Conservation (phyloP, 2,329 filamentous ascomycete genomes). For the Alternaria sp. region DNA sequence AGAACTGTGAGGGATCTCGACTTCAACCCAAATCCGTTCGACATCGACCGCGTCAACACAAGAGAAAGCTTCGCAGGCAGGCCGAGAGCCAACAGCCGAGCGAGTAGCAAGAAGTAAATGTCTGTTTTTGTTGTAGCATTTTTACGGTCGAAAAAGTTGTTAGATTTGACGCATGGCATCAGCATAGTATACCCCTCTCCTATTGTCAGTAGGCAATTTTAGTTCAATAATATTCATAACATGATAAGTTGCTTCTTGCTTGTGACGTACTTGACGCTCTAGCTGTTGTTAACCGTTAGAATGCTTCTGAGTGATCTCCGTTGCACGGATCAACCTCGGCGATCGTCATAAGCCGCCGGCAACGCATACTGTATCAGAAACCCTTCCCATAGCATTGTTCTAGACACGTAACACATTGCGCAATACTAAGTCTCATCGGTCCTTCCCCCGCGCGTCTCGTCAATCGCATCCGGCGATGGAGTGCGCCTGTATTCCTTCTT, state of each 20-base stretch:
- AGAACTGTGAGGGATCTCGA: conserved; percentile 37
- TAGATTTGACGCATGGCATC: conserved; percentile 18
- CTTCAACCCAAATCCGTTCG: conserved; percentile 58
- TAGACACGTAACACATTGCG: conserved; percentile 18
- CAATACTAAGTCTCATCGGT: conserved; percentile 15
- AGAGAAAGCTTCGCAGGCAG: conserved; percentile 54
- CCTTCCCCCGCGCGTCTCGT: not conserved
- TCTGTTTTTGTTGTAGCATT: conserved; percentile 10
- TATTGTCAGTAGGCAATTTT: conserved; percentile 13
- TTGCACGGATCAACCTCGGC: conserved; percentile 1
- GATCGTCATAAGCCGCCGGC: not conserved
- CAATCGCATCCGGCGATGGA: conserved; percentile 18
- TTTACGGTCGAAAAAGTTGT: conserved; percentile 12
- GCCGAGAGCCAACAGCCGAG: conserved; percentile 30
- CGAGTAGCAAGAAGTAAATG: conserved; percentile 21
- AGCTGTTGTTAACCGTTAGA: not conserved
- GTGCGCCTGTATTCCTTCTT: conserved; percentile 1
- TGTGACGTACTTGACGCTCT: not conserved
- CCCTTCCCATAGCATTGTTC: conserved; percentile 7
- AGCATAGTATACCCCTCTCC: conserved; percentile 36
- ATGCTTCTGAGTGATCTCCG: not conserved
- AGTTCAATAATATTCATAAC: conserved; percentile 11
- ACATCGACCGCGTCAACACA: conserved; percentile 60
- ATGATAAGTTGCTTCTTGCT: not conserved
- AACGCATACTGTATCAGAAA: not conserved